These are phyloP conservation scores for Cordyceps pruinosa DNA, from an alignment of 2,329 filamentous ascomycete species.

Conservation along the genomic window DNA sequence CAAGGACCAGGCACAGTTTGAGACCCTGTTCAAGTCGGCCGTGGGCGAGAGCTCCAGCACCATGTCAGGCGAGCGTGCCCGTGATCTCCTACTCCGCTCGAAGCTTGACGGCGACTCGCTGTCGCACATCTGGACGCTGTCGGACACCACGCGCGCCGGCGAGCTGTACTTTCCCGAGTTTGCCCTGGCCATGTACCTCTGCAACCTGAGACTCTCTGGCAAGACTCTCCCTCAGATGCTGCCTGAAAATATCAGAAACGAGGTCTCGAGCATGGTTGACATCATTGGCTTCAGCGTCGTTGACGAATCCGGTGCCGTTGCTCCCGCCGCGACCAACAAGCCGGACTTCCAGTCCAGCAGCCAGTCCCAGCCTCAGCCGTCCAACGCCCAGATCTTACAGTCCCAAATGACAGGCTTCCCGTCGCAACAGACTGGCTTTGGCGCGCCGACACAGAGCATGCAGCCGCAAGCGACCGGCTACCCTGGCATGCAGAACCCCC, in stretches of 20 bases:
- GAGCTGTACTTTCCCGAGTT: slow-evolving; percentile 97
- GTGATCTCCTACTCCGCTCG: slow-evolving; percentile 81
- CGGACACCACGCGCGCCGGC: slow-evolving; percentile 92
- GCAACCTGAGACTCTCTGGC: slow-evolving; percentile 85
- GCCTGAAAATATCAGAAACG: slow-evolving; percentile 85
- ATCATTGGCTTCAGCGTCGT: slow-evolving; percentile 93
- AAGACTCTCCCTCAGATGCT: slow-evolving; percentile 69
- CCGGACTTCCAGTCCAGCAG: slow-evolving; percentile 58
- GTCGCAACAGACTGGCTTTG: slow-evolving; percentile 47
- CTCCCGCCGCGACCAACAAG: slow-evolving; percentile 53
- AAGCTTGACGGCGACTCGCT: slow-evolving; percentile 80
- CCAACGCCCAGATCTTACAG: slow-evolving; percentile 59
- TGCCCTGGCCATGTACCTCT: slow-evolving; percentile 95
- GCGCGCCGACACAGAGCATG: slow-evolving; percentile 50
- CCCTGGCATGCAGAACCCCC: slow-evolving; percentile 44
- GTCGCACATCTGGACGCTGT: slow-evolving; percentile 90
- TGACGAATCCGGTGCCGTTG: slow-evolving; percentile 55
- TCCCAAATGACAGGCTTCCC: slow-evolving; percentile 48
- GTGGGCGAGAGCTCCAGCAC: slow-evolving; percentile 78
- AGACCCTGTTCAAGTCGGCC: slow-evolving; percentile 94
- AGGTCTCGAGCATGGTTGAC: slow-evolving; percentile 98
- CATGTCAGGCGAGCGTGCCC: slow-evolving; percentile 86
- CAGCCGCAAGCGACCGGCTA: slow-evolving; percentile 67
- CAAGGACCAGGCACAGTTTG: slow-evolving; percentile 91
- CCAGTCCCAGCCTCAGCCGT: slow-evolving; percentile 63